A percentile compares a stretch with the other conserved stretches of the same genome.
These are phyloP conservation scores for Protea cynaroides DNA, from an alignment of 164 flowering plant genomes.

Conservation along the genomic window DNA sequence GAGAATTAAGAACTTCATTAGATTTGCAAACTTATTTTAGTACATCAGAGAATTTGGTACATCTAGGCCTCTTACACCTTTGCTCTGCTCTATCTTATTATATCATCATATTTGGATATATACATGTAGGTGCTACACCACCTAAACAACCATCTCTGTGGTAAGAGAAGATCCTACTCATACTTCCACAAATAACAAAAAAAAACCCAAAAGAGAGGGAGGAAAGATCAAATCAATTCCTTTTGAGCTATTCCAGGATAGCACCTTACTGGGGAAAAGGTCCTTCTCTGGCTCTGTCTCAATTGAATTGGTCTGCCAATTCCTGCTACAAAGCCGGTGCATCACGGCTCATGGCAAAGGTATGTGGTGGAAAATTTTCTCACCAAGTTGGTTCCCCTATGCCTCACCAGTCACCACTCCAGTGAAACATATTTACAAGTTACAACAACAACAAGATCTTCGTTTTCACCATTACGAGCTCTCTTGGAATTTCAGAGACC, in stretches of 20 bases:
- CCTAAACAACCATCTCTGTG: slow-evolving; percentile 14
- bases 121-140: slow-evolving; percentile 15
- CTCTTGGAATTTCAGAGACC: slow-evolving; percentile 77
- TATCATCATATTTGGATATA: slow-evolving; percentile 17
- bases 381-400: not conserved
- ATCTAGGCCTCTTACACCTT: not conserved
- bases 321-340: not conserved
- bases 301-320: not conserved
- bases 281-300: slow-evolving; percentile 1
- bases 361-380: slow-evolving; percentile 1
- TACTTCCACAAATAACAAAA: slow-evolving; percentile 1
- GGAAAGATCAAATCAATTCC: slow-evolving; percentile 8
- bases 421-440: not conserved
- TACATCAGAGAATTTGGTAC: slow-evolving; percentile 10
- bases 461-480: slow-evolving; percentile 23
- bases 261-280: slow-evolving; percentile 5
- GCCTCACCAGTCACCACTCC: not conserved
- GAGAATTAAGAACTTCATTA: not conserved
- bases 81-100: slow-evolving; percentile 2
- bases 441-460: not conserved
- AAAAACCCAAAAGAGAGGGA: slow-evolving; percentile 4
- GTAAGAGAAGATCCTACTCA: slow-evolving; percentile 3
- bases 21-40: slow-evolving; percentile 10
- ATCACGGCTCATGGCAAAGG: not conserved
- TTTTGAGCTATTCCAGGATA: slow-evolving; percentile 7